Evolutionary conservation across 164 flowering plant species (phyloP).

Genomic region (Aristolochia fimbriata): DNA sequence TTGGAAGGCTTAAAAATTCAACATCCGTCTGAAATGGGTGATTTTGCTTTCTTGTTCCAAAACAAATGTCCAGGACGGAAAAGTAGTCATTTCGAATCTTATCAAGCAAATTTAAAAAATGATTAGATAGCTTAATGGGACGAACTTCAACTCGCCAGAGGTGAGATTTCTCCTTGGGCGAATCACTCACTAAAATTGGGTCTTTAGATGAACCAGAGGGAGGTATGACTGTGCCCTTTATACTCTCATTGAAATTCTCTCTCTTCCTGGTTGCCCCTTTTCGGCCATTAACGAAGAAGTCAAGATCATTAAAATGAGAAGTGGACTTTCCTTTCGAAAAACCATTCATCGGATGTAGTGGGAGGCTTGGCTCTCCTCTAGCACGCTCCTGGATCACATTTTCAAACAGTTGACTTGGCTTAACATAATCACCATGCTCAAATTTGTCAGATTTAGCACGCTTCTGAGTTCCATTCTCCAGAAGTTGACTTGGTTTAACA

Average conservation of each 20-base stretch:
- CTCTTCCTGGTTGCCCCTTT: conserved; percentile 20
- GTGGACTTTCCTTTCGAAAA: conserved; percentile 30
- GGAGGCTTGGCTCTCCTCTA: conserved; percentile 13
- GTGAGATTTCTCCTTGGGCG: conserved; percentile 11
- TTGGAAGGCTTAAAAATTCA: conserved; percentile 21
- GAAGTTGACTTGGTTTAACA: conserved; percentile 14
- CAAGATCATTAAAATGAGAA: conserved; percentile 53
- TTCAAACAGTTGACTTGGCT: conserved; percentile 13
- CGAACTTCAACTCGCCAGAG: conserved; percentile 26
- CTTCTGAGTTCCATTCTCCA: conserved; percentile 18
- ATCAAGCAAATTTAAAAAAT: conserved; percentile 23
- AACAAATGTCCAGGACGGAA: conserved; percentile 23
- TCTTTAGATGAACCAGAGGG: conserved; percentile 16
- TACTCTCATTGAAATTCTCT: conserved; percentile 12
- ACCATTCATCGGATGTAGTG: conserved; percentile 21
- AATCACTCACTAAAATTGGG: conserved; percentile 7
- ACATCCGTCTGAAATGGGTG: conserved; percentile 15
- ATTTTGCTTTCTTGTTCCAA: conserved; percentile 15
- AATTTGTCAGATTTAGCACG: conserved; percentile 9
- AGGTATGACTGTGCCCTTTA: conserved; percentile 12
- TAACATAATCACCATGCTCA: conserved; percentile 11
- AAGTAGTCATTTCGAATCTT: conserved; percentile 29
- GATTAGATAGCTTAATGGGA: conserved; percentile 27
- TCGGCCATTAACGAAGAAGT: conserved; percentile 55
- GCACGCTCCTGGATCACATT: conserved; percentile 19